These are phyloP conservation scores for Fusarium lyarnte DNA, from an alignment of 2,329 filamentous ascomycete genomes.

Conservation along the genomic window DNA sequence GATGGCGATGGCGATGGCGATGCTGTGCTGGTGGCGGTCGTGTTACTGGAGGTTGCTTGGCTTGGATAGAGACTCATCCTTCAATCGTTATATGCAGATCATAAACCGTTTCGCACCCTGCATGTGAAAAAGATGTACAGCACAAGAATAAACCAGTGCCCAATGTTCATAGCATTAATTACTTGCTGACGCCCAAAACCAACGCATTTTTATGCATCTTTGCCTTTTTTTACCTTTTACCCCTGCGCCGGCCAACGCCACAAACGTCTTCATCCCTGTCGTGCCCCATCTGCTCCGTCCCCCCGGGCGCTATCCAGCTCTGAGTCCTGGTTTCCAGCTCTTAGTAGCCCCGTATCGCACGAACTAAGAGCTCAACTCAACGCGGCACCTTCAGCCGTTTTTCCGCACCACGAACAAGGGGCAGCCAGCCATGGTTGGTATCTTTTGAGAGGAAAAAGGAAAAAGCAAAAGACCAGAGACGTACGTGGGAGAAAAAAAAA, in stretches of 20 bases:
- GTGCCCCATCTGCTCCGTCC: not conserved
- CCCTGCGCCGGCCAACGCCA: slow-evolving; percentile 28
- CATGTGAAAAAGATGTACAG: not conserved
- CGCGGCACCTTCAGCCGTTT: slow-evolving; percentile 32
- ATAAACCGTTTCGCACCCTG: not conserved
- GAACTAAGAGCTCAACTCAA: slow-evolving; percentile 25
- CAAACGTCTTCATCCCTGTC: slow-evolving; percentile 25
- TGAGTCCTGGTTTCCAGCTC: slow-evolving; percentile 8
- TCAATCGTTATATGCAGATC: not conserved
- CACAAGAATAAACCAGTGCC: not conserved
- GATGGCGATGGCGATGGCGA: not conserved
- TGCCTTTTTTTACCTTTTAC: slow-evolving; percentile 8
- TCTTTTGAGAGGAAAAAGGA: not conserved
- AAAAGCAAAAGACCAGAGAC: slow-evolving; percentile 1
- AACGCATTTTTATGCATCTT: slow-evolving; percentile 16
- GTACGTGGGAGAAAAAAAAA: not conserved
- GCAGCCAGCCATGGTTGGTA: not conserved
- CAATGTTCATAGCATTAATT: not conserved
- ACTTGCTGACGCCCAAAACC: not conserved
- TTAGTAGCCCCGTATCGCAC: slow-evolving; percentile 2
- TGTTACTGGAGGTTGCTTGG: not conserved
- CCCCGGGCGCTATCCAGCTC: slow-evolving; percentile 8
- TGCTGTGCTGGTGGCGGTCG: not conserved
- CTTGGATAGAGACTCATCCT: not conserved
- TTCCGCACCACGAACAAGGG: slow-evolving; percentile 29